phyloP scores from a whole-genome alignment of 768 basidiomycete species.

The Sarcodon sp. region DNA sequence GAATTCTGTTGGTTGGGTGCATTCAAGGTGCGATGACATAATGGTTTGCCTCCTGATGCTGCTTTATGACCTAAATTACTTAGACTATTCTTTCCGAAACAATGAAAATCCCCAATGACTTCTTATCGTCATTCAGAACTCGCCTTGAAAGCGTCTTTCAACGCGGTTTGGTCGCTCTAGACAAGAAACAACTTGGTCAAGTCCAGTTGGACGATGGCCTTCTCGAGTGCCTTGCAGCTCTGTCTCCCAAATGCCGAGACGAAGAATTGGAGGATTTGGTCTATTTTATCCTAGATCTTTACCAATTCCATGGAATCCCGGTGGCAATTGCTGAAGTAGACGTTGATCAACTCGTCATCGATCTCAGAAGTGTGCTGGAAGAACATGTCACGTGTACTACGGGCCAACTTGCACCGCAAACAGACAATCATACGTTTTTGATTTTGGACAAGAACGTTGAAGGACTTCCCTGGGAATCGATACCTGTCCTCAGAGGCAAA shows the following conservation, averaged over 20 bases:
- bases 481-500: conserved; percentile 71
- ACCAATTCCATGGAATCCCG: conserved; percentile 85
- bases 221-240: conserved; percentile 75
- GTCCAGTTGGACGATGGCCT: conserved; percentile 60
- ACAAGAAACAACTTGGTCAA: conserved; percentile 40
- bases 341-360: conserved; percentile 79
- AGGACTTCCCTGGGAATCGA: conserved; percentile 90
- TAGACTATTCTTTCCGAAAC: conserved; percentile 54
- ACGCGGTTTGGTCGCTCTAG: conserved; percentile 37
- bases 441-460: conserved; percentile 85
- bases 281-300: conserved; percentile 88
- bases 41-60: neutral
- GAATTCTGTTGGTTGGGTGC: conserved; percentile 97
- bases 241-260: conserved; percentile 73
- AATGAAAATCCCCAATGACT: conserved; percentile 25
- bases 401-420: conserved; percentile 27
- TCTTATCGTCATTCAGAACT: conserved; percentile 42
- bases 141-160: conserved; percentile 71
- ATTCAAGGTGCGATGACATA: conserved; percentile 62
- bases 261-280: conserved; percentile 94
- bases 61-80: neutral
- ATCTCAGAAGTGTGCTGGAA: conserved; percentile 66
- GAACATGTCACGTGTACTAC: conserved; percentile 42
- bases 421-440: conserved; percentile 72
- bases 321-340: conserved; percentile 89